These are phyloP conservation scores for Lactifluus echinatus DNA, from an alignment of 768 basidiomycete species.

Conservation along the genomic window DNA sequence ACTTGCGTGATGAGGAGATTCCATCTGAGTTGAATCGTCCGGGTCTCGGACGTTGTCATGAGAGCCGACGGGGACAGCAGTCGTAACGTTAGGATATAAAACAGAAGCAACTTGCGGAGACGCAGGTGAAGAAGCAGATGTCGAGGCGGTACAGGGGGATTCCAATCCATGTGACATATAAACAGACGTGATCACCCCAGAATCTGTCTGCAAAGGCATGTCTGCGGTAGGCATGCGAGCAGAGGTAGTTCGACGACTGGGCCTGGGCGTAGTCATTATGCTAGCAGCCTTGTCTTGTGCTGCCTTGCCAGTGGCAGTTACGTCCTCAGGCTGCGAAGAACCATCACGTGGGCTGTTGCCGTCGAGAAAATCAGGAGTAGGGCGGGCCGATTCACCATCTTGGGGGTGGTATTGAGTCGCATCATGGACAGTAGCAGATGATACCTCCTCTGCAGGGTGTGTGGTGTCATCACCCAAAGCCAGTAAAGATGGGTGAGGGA, in stretches of 20 bases:
- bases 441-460: too few relatives aligned
- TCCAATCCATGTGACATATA: not conserved
- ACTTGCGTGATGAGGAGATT: not conserved
- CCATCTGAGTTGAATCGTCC: not conserved
- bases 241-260: not conserved
- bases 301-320: not conserved
- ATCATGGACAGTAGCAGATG: not conserved
- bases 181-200: too few relatives aligned
- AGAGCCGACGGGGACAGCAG: not conserved
- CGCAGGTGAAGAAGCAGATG: not conserved
- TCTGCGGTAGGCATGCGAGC: not conserved
- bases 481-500: too few relatives aligned
- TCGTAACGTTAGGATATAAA: not conserved
- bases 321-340: too few relatives aligned
- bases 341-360: not conserved
- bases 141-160: not conserved
- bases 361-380: not conserved
- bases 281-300: not conserved
- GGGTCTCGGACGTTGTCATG: not conserved
- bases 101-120: not conserved
- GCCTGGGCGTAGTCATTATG: not conserved
- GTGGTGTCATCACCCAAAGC: too few relatives aligned
- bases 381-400: not conserved
- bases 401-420: not conserved
- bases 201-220: not conserved